A percentile compares a stretch with the other conserved stretches of the same genome.
Conservation (phyloP, 1,284 basidiomycete species). For the Exsudoporus floridanus region DNA sequence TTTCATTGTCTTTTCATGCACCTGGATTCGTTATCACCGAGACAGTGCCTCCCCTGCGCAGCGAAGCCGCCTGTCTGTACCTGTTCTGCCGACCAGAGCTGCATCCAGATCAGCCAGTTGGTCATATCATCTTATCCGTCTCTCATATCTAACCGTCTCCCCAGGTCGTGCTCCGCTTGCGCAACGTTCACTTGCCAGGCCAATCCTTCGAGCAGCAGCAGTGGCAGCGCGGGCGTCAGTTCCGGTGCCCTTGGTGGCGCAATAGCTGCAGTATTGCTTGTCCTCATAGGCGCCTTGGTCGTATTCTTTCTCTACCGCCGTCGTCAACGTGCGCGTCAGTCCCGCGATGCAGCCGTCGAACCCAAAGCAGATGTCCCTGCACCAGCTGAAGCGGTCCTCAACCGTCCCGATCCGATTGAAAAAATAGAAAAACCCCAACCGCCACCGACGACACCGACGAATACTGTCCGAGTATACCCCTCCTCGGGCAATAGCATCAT, state of each 20-base stretch:
- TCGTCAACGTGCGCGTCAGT: conserved; percentile 35
- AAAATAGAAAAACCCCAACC: conserved; percentile 62
- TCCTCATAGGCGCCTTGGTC: conserved; percentile 50
- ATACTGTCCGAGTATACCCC: conserved; percentile 49
- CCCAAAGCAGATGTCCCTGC: conserved; percentile 65
- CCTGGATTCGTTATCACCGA: conserved; percentile 46
- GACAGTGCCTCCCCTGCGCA: conserved; percentile 47
- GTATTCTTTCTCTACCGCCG: conserved; percentile 68
- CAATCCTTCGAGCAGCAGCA: conserved; percentile 3
- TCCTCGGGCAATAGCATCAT: conserved; percentile 50
- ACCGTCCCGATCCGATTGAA: conserved; percentile 73
- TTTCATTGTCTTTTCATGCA: conserved; percentile 48
- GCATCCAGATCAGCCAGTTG: conserved; percentile 59
- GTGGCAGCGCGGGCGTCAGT: conserved; percentile 47
- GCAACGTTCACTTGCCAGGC: conserved; percentile 38
- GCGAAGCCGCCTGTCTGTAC: conserved; percentile 47
- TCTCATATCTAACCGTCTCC: conserved; percentile 14
- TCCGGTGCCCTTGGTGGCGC: conserved; percentile 73
- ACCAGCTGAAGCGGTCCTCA: conserved; percentile 71
- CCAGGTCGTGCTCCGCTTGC: conserved; percentile 60
- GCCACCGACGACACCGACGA: conserved; percentile 27
- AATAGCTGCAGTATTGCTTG: conserved; percentile 60
- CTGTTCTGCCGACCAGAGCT: conserved; percentile 54
- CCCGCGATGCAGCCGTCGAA: conserved; percentile 36
- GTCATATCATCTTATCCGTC: conserved; percentile 21